These are phyloP conservation scores for Pezicula rhizophila DNA, from an alignment of 2,329 filamentous ascomycete species.

Conservation along the genomic window DNA sequence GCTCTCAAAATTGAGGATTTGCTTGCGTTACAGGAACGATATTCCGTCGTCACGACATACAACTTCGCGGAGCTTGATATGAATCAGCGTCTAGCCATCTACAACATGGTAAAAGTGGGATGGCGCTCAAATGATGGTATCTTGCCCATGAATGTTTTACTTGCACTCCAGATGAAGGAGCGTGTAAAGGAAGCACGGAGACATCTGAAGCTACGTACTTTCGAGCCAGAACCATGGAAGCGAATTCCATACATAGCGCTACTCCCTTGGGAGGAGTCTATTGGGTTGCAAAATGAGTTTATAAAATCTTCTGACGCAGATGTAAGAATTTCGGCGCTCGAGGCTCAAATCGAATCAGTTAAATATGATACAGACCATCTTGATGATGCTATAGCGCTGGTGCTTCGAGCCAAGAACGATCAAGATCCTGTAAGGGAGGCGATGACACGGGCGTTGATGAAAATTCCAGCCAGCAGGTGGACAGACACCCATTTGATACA, in stretches of 20 bases:
- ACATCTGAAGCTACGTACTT: slow-evolving; percentile 4
- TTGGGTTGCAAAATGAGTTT: slow-evolving; percentile 6
- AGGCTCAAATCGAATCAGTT: slow-evolving; percentile 4
- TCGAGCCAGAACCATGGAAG: slow-evolving; percentile 1
- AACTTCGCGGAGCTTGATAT: slow-evolving; percentile 48
- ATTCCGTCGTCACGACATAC: slow-evolving; percentile 35
- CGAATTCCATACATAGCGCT: slow-evolving; percentile 8
- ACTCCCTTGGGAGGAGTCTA: slow-evolving; percentile 11
- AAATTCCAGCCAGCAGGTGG: slow-evolving; percentile 2
- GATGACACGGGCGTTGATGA: slow-evolving; percentile 1
- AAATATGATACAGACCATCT: slow-evolving; percentile 6
- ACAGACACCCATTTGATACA: slow-evolving; percentile 3
- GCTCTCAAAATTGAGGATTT: slow-evolving; percentile 2
- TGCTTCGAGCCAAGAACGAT: slow-evolving; percentile 9
- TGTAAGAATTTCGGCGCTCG: slow-evolving; percentile 3
- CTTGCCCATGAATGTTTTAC: background rate
- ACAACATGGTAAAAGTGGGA: background rate
- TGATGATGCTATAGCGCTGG: slow-evolving; percentile 6
- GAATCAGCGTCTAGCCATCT: slow-evolving; percentile 20
- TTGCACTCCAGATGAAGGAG: slow-evolving; percentile 1
- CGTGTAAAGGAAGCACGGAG: slow-evolving; percentile 7
- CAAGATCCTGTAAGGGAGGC: slow-evolving; percentile 7
- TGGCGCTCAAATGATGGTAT: slow-evolving; percentile 5
- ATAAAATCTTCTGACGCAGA: slow-evolving; percentile 5
- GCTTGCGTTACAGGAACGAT: slow-evolving; percentile 1